Evolutionary conservation across 2,329 filamentous ascomycete genomes (phyloP), one percentile per base, ranked within the genome.

Genomic region (Monosporascus sp.): DNA sequence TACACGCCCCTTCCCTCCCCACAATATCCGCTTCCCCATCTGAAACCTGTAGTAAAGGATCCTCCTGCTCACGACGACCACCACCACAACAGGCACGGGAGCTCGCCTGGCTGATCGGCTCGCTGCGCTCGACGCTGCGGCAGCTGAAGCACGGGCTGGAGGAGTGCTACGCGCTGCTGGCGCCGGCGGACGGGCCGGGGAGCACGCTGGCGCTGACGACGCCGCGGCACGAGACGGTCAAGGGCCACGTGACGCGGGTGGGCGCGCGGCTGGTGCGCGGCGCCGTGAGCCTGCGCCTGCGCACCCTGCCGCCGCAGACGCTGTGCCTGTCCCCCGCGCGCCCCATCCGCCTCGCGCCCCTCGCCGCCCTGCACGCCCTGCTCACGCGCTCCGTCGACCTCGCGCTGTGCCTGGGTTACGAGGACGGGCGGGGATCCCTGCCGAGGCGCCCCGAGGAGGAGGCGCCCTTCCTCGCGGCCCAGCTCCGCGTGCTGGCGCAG

Each of bases 251-350:
- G 55, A 97, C 93, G 1, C 84, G 94, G 51, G 84, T 96, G 37
- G 94, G 94, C 40, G 90, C 90, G n/a, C 85, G 88, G 50, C 87
- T 99, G 58, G 87, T 96, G 58, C 96, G 96, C 70, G 93, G 91
- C 60, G 87, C 88, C 56, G 80, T 96, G 56, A 84, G 89, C 66
- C 80, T 97, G 37, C 86, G 88, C 50, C 81, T 96, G 14, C 80
- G 83, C 57, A 91, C 86, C 52, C 78, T 89, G 44, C 78, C 81
- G 1, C 65, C 74, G 6, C 72, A 79, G 55, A 75, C 75, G 14
- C 65, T 84, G 17, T 68, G 71, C 54, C 70, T 84, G 56, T 71
- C 81, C 53, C 71, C 75, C 24, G 61, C 72, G 44, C 71, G 77
- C 52, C 75, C 76, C 19, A 76, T 86, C 60, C 76, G 78, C 60